Percentiles rank a stretch among this genome's conserved stretches.
Conservation (phyloP, 176 grass and related monocot species). For the Cocos nucifera region DNA sequence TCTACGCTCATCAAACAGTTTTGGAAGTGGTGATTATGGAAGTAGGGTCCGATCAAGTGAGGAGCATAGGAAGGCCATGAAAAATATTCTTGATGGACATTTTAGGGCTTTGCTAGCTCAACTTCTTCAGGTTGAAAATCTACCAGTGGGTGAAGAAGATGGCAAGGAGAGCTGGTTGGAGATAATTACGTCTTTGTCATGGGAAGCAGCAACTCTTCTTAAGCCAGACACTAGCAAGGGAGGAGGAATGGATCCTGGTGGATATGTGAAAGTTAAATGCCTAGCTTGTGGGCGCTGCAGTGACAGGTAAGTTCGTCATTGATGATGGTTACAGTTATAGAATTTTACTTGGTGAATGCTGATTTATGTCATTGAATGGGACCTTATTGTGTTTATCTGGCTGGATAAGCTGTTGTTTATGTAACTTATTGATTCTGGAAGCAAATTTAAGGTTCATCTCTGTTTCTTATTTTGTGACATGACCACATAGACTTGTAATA, state of each 20-base stretch:
- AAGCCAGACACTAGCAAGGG: constrained; percentile 98
- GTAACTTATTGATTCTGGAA: too few relatives aligned
- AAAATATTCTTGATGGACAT: constrained; percentile 80
- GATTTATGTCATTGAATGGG: too few relatives aligned
- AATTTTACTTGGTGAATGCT: too few relatives aligned
- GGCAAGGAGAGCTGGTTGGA: constrained; percentile 76
- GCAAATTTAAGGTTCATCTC: too few relatives aligned
- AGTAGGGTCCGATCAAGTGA: constrained; percentile 79
- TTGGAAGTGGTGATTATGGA: constrained; percentile 60
- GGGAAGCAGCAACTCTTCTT: constrained; percentile 88
- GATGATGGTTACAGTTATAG: too few relatives aligned
- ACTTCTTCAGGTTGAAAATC: constrained; percentile 74
- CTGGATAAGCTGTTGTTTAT: too few relatives aligned
- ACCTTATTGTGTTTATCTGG: too few relatives aligned
- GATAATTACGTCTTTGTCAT: constrained; percentile 87
- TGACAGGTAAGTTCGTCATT: constrained; percentile 48
- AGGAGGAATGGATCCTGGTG: constrained; percentile 92
- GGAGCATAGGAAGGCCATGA: constrained; percentile 96
- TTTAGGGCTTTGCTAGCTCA: constrained; percentile 90
- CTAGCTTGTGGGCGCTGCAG: constrained; percentile 63
- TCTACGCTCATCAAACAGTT: constrained; percentile 62
- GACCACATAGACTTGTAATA: too few relatives aligned
- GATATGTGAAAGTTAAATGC: constrained; percentile 97
- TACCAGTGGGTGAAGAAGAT: constrained; percentile 40
- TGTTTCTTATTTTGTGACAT: too few relatives aligned